phyloP scores from a whole-genome alignment of 1,139 yeast species.

The Blastobotrys apis region DNA sequence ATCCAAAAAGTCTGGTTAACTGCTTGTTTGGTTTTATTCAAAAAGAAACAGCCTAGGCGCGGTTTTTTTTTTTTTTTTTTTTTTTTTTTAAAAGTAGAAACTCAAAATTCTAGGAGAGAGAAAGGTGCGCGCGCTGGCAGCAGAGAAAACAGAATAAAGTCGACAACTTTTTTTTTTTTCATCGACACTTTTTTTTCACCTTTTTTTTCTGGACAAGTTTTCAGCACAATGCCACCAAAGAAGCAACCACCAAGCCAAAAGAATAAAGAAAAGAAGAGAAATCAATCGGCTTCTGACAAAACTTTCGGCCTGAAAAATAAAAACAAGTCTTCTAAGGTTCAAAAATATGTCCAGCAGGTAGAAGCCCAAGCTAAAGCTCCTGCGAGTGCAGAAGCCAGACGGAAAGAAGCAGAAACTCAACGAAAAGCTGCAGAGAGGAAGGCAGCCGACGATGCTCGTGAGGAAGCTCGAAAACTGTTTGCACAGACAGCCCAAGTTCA shows the following conservation, averaged over 20 bases:
- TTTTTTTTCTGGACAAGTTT: not conserved
- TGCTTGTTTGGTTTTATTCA: not conserved
- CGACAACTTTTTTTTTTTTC: too few relatives aligned
- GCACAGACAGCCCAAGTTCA: conserved; percentile 65
- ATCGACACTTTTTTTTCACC: too few relatives aligned
- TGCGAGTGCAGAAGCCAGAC: conserved; percentile 47
- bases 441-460: conserved; percentile 84
- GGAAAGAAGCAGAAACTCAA: conserved; percentile 72
- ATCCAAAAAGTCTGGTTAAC: too few relatives aligned
- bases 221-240: conserved; percentile 45
- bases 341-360: conserved; percentile 76
- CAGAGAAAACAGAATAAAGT: too few relatives aligned
- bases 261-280: conserved; percentile 63
- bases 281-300: conserved; percentile 74
- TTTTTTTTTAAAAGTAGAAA: too few relatives aligned
- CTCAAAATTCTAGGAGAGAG: not conserved
- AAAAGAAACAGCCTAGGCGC: not conserved
- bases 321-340: conserved; percentile 85
- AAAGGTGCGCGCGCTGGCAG: too few relatives aligned
- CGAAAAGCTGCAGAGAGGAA: conserved; percentile 79
- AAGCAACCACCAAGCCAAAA: conserved; percentile 56
- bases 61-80: not conserved
- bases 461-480: conserved; percentile 77
- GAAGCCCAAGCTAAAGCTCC: conserved; percentile 62
- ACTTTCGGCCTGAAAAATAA: conserved; percentile 87